These are phyloP conservation scores for Hemileccinum impolitum DNA, from an alignment of 768 basidiomycete genomes.

Conservation along the genomic window DNA sequence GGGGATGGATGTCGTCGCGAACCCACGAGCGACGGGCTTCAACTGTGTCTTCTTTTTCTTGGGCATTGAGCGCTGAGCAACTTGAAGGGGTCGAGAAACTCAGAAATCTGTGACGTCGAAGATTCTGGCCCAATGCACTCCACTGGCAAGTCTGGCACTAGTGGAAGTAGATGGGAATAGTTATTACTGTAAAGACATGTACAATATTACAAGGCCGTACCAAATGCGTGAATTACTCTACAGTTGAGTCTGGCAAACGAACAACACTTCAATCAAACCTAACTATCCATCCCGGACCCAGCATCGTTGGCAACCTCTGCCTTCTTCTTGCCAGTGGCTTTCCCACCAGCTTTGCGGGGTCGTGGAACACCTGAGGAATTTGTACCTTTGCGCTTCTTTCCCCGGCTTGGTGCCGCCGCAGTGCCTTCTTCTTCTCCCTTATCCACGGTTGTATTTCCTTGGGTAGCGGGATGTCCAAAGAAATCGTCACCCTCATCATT, in stretches of 20 bases:
- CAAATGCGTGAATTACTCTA: slow-evolving; percentile 31
- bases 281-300: slow-evolving; percentile 24
- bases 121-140: background rate
- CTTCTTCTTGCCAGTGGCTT: slow-evolving; percentile 30
- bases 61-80: slow-evolving; percentile 61
- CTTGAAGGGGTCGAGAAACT: background rate
- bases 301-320: slow-evolving; percentile 20
- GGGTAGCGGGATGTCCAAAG: slow-evolving; percentile 56
- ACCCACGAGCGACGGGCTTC: slow-evolving; percentile 71
- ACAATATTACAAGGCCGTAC: slow-evolving; percentile 28
- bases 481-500: slow-evolving; percentile 87
- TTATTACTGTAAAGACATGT: slow-evolving; percentile 30
- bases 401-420: slow-evolving; percentile 22
- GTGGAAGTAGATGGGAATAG: background rate
- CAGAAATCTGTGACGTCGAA: background rate
- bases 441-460: slow-evolving; percentile 18
- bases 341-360: slow-evolving; percentile 33
- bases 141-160: background rate
- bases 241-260: slow-evolving; percentile 19
- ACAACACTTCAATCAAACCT: slow-evolving; percentile 18
- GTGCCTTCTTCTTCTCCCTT: slow-evolving; percentile 31
- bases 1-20: slow-evolving; percentile 78
- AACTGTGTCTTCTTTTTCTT: slow-evolving; percentile 86
- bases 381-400: slow-evolving; percentile 35
- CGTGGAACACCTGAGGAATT: slow-evolving; percentile 13